Evolutionary conservation across 352 stramenopile species (phyloP), one percentile per base, ranked within the genome.

Genomic region (Peronosclerospora sorghi): DNA sequence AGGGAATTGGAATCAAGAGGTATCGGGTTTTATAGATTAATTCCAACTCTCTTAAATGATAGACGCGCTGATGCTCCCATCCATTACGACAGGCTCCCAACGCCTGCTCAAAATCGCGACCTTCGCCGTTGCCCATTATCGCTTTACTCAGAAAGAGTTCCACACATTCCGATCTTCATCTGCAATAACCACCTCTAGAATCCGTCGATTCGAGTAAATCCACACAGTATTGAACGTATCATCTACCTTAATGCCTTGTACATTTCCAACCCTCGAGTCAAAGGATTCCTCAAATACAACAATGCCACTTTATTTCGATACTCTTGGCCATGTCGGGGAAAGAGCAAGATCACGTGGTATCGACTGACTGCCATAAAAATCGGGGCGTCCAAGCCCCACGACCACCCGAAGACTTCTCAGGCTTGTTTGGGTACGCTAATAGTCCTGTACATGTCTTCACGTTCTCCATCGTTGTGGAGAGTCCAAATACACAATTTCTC

Each of bases 151-250:
- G 44, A 36, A 86, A 95, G 21, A 96, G 53, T 42, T 89, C 88
- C 88, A 97, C 20, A 95, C 85, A 50, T 96, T 76, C 24, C 86
- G 81, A 51, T 96, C 86, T 58, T 97, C 88, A 27, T 95, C 76
- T 1, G 62, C 55, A 17, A 94, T 76, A 45, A 81, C 62, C 4
- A 93, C 56, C 44, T 88, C 73, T 0, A 91, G 41, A 21, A 92
- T 88, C 19, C 81, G 75, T 36, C 74, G 75, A 26, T 83, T 78
- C 17, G 78, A 89, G 51, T 89, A 61, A 19, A 94, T 72, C 75
- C 76, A 89, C 7, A 93, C 69, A 4, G 75, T 85, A 45, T 91
- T 86, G 48, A 74, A 81, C 40, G 79, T 87, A 13, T 83, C 69
- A 45, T 90, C 82, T 39, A 73, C 63, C 0, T 59, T 56, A 24